These are phyloP conservation scores for Plasmodium cynomolgi DNA, from an alignment of 169 alveolate species.

Conservation along the genomic window DNA sequence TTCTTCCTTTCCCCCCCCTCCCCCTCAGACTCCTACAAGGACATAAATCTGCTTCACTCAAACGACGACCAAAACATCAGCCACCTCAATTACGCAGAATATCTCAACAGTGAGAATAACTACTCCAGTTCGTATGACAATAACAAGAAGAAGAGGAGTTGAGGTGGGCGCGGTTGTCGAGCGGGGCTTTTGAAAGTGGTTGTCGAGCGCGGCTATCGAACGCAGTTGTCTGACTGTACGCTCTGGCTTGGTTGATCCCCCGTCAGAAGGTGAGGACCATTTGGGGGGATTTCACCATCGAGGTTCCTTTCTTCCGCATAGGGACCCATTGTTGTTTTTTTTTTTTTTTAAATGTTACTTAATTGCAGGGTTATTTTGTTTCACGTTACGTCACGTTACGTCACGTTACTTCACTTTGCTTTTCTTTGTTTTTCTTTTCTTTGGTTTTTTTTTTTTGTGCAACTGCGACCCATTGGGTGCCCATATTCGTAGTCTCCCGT, in stretches of 20 bases:
- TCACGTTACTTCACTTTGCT: neutral
- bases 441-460: neutral
- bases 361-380: neutral
- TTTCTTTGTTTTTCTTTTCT: neutral
- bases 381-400: neutral
- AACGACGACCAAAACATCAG: slow-evolving; percentile 36
- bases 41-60: slow-evolving; percentile 27
- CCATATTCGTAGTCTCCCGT: neutral
- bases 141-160: slow-evolving; percentile 12
- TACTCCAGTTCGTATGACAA: slow-evolving; percentile 56
- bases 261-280: neutral
- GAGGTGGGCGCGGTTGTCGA: neutral
- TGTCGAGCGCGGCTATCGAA: neutral
- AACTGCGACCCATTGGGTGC: neutral
- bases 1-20: neutral
- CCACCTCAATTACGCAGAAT: slow-evolving; percentile 30
- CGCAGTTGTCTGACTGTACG: neutral
- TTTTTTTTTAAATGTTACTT: neutral
- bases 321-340: neutral
- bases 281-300: neutral
- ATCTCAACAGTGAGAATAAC: slow-evolving; percentile 27
- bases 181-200: neutral
- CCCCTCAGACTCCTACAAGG: slow-evolving; percentile 49
- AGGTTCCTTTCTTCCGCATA: neutral
- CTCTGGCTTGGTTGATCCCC: neutral